Conservation (phyloP, 2,329 filamentous ascomycete species). For the Xylariaceae sp. region DNA sequence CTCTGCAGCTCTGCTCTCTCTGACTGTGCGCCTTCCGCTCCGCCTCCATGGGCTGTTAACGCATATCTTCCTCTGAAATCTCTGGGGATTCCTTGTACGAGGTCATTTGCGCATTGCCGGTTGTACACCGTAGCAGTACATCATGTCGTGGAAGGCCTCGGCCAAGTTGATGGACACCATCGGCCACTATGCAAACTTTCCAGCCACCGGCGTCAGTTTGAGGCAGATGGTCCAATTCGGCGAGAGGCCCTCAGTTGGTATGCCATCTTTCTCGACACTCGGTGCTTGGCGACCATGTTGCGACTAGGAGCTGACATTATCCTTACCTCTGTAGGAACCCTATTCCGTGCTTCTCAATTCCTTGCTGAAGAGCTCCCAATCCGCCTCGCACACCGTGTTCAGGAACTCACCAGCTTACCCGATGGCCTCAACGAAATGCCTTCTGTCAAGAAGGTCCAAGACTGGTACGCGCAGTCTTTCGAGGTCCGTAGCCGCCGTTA, state of each 20-base stretch:
- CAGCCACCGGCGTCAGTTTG: conserved; percentile 91
- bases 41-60: conserved; percentile 19
- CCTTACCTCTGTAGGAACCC: conserved; percentile 48
- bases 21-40: conserved; percentile 1
- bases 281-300: conserved; percentile 4
- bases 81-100: background rate
- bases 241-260: conserved; percentile 86
- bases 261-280: conserved; percentile 27
- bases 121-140: conserved; percentile 32
- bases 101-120: conserved; percentile 9
- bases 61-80: no score
- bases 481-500: conserved; percentile 58
- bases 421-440: conserved; percentile 98
- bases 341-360: conserved; percentile 97
- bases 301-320: conserved; percentile 14
- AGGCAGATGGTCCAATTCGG: conserved; percentile 99
- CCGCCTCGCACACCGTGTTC: conserved; percentile 90
- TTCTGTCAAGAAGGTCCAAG: conserved; percentile 88
- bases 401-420: conserved; percentile 86
- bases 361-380: conserved; percentile 97
- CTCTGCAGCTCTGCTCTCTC: background rate
- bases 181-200: conserved; percentile 94
- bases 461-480: conserved; percentile 99
- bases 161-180: conserved; percentile 94
- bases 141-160: conserved; percentile 91